These are phyloP conservation scores for Daldinia grandis DNA, from an alignment of 495 filamentous ascomycete genomes.

Conservation along the genomic window DNA sequence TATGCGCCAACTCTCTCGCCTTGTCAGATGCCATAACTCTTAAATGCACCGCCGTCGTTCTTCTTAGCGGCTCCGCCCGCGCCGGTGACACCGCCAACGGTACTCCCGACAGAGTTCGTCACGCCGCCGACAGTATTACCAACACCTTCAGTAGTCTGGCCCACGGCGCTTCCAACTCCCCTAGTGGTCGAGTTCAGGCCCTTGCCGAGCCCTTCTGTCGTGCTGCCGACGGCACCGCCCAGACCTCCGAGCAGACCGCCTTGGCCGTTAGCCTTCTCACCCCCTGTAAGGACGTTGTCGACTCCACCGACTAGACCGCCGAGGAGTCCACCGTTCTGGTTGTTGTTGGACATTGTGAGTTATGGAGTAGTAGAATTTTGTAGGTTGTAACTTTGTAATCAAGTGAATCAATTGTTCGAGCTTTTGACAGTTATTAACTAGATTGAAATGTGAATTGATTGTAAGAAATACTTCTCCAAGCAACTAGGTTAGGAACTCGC, in stretches of 20 bases:
- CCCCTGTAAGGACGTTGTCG: slow-evolving; percentile 54
- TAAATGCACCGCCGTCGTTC: slow-evolving; percentile 28
- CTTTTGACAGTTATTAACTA: neutral
- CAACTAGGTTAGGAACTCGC: neutral
- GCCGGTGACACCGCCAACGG: slow-evolving; percentile 40
- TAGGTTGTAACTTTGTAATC: neutral
- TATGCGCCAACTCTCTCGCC: neutral
- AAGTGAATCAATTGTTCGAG: neutral
- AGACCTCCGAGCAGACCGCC: slow-evolving; percentile 53
- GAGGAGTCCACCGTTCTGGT: slow-evolving; percentile 50
- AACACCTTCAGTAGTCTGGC: slow-evolving; percentile 49
- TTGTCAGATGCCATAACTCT: slow-evolving; percentile 44
- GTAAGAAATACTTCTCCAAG: neutral
- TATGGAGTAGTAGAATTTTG: slow-evolving; percentile 4
- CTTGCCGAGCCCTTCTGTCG: slow-evolving; percentile 50
- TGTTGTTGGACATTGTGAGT: slow-evolving; percentile 46
- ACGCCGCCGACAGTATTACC: slow-evolving; percentile 43
- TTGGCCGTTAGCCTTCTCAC: slow-evolving; percentile 52
- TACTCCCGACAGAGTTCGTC: slow-evolving; percentile 34
- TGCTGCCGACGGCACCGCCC: slow-evolving; percentile 41
- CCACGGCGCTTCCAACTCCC: slow-evolving; percentile 47
- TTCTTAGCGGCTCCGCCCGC: slow-evolving; percentile 32
- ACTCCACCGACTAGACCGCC: slow-evolving; percentile 50
- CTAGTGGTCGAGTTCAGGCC: slow-evolving; percentile 47
- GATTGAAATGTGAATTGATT: neutral